Evolutionary conservation across 2,329 filamentous ascomycete species (phyloP).

Genomic region (Aulographum hederae): DNA sequence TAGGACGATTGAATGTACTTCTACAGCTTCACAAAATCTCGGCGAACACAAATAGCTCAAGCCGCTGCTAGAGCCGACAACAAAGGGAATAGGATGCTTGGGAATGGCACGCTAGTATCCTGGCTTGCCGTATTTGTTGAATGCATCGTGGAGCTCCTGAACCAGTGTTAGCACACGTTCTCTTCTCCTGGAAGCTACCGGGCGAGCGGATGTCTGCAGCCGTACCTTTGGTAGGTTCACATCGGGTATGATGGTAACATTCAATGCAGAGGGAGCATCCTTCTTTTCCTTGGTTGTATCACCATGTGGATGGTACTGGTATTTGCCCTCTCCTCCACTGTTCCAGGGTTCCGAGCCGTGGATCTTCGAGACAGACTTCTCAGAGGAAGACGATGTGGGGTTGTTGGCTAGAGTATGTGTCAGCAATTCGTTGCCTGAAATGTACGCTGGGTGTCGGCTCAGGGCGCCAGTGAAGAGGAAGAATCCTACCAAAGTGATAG

Average conservation of each 20-base stretch:
- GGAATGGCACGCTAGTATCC: too few species aligned
- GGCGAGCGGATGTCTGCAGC: too few species aligned
- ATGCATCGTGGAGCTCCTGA: slow-evolving; percentile 82
- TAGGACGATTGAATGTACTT: too few species aligned
- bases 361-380: slow-evolving; percentile 57
- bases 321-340: slow-evolving; percentile 42
- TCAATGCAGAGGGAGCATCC: slow-evolving; percentile 87
- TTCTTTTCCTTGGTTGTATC: slow-evolving; percentile 57
- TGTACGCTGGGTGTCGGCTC: too few species aligned
- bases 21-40: too few species aligned
- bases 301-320: slow-evolving; percentile 57
- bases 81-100: too few species aligned
- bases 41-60: too few species aligned
- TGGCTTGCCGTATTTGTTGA: slow-evolving; percentile 99
- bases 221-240: slow-evolving; percentile 79
- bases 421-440: neutral
- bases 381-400: slow-evolving; percentile 71
- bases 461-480: too few species aligned
- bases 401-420: slow-evolving; percentile 42
- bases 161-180: slow-evolving; percentile 2
- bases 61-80: too few species aligned
- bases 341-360: slow-evolving; percentile 85
- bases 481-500: slow-evolving; percentile 60
- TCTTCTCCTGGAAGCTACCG: neutral
- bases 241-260: slow-evolving; percentile 84